These are phyloP conservation scores for Mrakia blollopis DNA, from an alignment of 768 basidiomycete genomes.

Conservation along the genomic window DNA sequence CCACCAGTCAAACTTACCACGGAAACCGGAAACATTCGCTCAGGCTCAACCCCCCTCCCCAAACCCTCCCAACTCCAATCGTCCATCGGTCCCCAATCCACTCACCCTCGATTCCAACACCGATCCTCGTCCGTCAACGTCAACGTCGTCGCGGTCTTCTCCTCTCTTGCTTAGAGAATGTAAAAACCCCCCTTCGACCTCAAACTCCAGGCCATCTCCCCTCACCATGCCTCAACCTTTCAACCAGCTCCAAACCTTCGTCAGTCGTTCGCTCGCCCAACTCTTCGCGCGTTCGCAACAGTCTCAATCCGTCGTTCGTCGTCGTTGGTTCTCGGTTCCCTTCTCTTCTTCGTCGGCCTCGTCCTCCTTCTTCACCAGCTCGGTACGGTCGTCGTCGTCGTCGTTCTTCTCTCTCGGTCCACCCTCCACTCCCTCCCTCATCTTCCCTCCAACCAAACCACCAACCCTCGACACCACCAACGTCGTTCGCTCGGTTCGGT, in stretches of 20 bases:
- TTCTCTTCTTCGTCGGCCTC: not conserved
- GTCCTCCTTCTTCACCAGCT: no score
- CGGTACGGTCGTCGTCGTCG: no score
- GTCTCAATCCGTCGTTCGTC: not conserved
- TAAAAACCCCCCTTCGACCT: not conserved
- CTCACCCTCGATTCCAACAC: not conserved
- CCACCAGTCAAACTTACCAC: slow-evolving; percentile 8
- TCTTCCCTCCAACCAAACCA: no score
- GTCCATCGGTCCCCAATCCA: not conserved
- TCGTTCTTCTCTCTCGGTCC: no score
- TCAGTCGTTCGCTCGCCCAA: not conserved
- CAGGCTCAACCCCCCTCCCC: not conserved
- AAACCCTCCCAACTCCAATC: no score
- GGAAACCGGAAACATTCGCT: slow-evolving; percentile 1
- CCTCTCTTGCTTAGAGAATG: not conserved
- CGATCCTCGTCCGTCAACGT: not conserved
- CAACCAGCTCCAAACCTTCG: not conserved
- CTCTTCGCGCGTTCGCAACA: not conserved
- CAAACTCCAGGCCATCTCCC: not conserved
- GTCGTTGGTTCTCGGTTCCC: not conserved
- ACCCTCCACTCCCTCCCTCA: no score
- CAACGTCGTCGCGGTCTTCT: not conserved
- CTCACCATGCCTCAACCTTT: not conserved
- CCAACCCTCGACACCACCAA: no score
- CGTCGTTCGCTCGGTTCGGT: no score